Percentiles rank a stretch among this genome's conserved stretches.
Evolutionary conservation across 2,329 filamentous ascomycete genomes (phyloP).

Genomic region (Laburnicola sp.): DNA sequence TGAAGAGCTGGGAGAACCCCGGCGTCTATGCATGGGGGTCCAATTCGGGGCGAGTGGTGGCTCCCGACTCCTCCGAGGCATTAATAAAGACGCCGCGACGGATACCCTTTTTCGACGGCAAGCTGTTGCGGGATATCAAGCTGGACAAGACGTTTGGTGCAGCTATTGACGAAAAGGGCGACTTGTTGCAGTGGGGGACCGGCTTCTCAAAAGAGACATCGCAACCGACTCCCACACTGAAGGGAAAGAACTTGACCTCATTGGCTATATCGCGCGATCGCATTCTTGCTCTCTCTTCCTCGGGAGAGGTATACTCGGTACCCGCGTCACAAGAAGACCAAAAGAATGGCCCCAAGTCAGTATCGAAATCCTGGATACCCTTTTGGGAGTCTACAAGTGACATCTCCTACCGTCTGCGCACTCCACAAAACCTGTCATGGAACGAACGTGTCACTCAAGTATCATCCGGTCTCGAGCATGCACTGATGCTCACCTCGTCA

Average conservation of each 20-base stretch:
- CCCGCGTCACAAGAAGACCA: slow-evolving; percentile 77
- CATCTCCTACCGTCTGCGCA: slow-evolving; percentile 75
- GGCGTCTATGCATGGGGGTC: slow-evolving; percentile 94
- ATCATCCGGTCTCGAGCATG: slow-evolving; percentile 80
- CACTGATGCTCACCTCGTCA: slow-evolving; percentile 77
- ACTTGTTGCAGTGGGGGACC: slow-evolving; percentile 88
- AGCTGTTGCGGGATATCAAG: slow-evolving; percentile 84
- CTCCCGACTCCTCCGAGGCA: slow-evolving; percentile 75
- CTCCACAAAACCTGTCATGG: slow-evolving; percentile 65
- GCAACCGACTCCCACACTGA: slow-evolving; percentile 71
- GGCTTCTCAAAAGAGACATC: slow-evolving; percentile 69
- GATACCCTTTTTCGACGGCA: slow-evolving; percentile 79
- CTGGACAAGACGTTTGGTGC: slow-evolving; percentile 79
- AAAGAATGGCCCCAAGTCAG: slow-evolving; percentile 62
- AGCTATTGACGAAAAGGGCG: slow-evolving; percentile 83
- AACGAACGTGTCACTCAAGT: slow-evolving; percentile 76
- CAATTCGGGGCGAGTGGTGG: slow-evolving; percentile 81
- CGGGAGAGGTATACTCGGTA: slow-evolving; percentile 81
- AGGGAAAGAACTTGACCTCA: slow-evolving; percentile 77
- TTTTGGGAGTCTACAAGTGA: slow-evolving; percentile 65
- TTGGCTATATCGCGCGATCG: slow-evolving; percentile 79
- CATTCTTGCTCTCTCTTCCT: slow-evolving; percentile 74
- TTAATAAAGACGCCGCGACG: slow-evolving; percentile 79
- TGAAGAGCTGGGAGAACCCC: slow-evolving; percentile 76
- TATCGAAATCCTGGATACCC: slow-evolving; percentile 71